Evolutionary conservation across 2,329 filamentous ascomycete species (phyloP).

Genomic region (Phaeosphaeriaceae sp.): DNA sequence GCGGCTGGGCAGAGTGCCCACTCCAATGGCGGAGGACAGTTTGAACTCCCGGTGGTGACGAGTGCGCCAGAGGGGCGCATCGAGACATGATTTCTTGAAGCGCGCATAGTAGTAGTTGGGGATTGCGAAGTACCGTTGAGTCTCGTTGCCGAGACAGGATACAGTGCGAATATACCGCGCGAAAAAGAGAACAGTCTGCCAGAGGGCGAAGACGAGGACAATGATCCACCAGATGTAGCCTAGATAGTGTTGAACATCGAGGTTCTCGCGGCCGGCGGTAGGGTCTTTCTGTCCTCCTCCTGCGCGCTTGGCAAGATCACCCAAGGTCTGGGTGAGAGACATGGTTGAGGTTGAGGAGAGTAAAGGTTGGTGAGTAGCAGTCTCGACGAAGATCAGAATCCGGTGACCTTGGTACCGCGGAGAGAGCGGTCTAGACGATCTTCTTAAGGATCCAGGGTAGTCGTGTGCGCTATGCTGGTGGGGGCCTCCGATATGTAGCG

Average conservation of each 20-base stretch:
- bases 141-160: constrained; percentile 78
- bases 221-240: constrained; percentile 64
- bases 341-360: constrained; percentile 24
- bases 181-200: constrained; percentile 68
- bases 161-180: constrained; percentile 75
- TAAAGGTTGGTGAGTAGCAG: constrained; percentile 24
- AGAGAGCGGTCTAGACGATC: constrained; percentile 26
- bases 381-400: constrained; percentile 15
- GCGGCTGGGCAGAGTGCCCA: constrained; percentile 58
- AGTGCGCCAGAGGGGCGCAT: constrained; percentile 56
- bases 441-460: constrained; percentile 28
- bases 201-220: constrained; percentile 68
- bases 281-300: constrained; percentile 36
- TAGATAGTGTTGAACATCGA: constrained; percentile 46
- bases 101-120: constrained; percentile 60
- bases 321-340: constrained; percentile 29
- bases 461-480: constrained; percentile 18
- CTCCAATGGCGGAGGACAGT: constrained; percentile 56
- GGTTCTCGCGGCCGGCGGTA: constrained; percentile 38
- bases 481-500: constrained; percentile 36
- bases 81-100: constrained; percentile 56
- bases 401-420: constrained; percentile 16
- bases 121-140: constrained; percentile 77
- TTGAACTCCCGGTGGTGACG: constrained; percentile 61
- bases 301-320: constrained; percentile 27